Base-by-base conservation (phyloP, 2,329 filamentous ascomycete genomes). In the Macrophomina pseudophaseolina region DNA sequence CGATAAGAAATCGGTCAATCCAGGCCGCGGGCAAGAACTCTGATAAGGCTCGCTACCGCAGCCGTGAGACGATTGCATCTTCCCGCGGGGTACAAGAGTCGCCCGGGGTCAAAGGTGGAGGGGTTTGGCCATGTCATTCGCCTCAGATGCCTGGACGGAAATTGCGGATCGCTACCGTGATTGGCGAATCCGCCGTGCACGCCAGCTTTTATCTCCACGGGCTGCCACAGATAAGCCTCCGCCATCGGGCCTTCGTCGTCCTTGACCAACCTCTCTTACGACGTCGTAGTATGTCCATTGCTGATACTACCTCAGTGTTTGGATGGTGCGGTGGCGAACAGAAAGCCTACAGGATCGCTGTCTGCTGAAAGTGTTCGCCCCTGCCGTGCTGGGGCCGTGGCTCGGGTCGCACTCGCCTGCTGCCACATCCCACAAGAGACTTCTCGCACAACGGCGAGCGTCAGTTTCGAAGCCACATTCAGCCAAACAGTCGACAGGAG, bases 221-320 rank as follows among this genome's bases (percentile, higher is more conserved):
- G 6, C 28, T 16, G 42, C 28, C 30, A 60, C 35, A 58, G 56
- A 60, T 60, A 60, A 60, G 56, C 56, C 46, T 60, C 30, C 30
- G 42, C 56, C 56, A 60, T 48, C 42, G 56, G 56, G 11, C 28
- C 9, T 46, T 60, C 35, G 56, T 11, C 42, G 38, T 12, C 40
- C 56, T 44, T 60, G 56, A 60, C 56, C 56, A 60, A 60, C 56
- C 48, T 60, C 56, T 60, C 56, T 60, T 60, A 60, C 56, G 30
- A 60, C 56, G 28, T 60, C 42, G 42, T 23, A 33, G 30, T 1
- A 28, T 4, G 12, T n/a, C 8, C n/a, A 30, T 7, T 33, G 49
- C 4, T 33, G 49, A 53, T 53, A 53, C 16, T n/a, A 2, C 23
- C 3, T 23, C 23, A 23, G 23, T 23, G 23, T 23, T 2, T 23